Evolutionary conservation across 768 basidiomycete species (phyloP), one percentile per base, ranked within the genome.

Genomic region (Rhizopogon roseolus): DNA sequence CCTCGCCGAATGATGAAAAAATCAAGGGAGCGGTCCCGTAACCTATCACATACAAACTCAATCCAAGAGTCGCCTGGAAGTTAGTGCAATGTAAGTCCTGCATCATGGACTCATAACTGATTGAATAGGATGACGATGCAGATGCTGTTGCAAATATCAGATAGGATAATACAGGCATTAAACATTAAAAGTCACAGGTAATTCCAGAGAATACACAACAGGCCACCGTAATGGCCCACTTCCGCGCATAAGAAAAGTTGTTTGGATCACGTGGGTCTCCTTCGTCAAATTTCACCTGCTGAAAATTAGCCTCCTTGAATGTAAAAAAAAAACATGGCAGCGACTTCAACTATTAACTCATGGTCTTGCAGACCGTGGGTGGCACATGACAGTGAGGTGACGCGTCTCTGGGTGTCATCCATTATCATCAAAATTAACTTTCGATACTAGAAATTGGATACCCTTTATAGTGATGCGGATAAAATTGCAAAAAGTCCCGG

Each of bases 1-100:
- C 64, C 64, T 89, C 86, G 62, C 84, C 85, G 63, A 88, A 81
- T 0, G 85, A 79, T 3, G 86, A 81, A 1, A 82, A 78, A 17
- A 87, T 65, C 0, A 88, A 76, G 0, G 86, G 85, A 8, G 81
- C 63, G 6, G 85, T 29, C 1, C 76, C 85, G 54, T 84, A 88
- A 0, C 84, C 85, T 5, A 87, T 58, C 0, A 78, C 71, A 60
- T 77, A 88, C 25, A 83, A 68, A 43, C 75, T 73, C 17, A 81
- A 69, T 5, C 80, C 81, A 10, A 79, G 59, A 0, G 73, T 74
- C 0, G 73, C 78, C 52, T 79, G 69, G 14, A 78, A 67, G 9
- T 66, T 41, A 0, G 75, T 76, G 57, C 75, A 79, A 49, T 76
- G 64, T 17, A 77, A 57, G 41, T 75, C 73, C 4, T 49, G 55